phyloP scores from a whole-genome alignment of 2,329 filamentous ascomycete genomes.

The Ophiostoma perfectum region DNA sequence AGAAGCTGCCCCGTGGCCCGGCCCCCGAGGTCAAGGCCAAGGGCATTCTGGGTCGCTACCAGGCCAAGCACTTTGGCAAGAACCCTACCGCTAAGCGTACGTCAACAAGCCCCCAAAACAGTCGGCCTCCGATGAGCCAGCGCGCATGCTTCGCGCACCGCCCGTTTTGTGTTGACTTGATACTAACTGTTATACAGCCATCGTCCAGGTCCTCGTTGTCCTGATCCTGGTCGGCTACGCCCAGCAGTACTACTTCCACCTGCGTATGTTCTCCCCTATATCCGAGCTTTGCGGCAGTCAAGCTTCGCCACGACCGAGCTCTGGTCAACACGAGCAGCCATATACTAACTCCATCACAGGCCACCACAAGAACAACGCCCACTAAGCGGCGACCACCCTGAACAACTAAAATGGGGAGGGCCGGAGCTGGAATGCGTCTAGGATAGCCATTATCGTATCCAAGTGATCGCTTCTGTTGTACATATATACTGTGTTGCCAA shows the following conservation, averaged over 20 bases:
- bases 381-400: constrained; percentile 53
- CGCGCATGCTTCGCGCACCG: too few relatives aligned
- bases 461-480: constrained; percentile 29
- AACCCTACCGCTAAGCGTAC: constrained; percentile 83
- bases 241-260: constrained; percentile 99
- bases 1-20: constrained; percentile 89
- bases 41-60: constrained; percentile 83
- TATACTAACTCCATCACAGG: constrained; percentile 49
- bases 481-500: constrained; percentile 39
- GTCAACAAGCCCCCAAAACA: constrained; percentile 36
- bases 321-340: background rate
- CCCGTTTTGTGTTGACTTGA: background rate
- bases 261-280: constrained; percentile 62
- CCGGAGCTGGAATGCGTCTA: constrained; percentile 16
- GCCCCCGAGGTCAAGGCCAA: constrained; percentile 77
- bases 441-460: constrained; percentile 15
- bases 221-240: constrained; percentile 82
- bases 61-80: constrained; percentile 86
- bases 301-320: background rate
- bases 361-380: constrained; percentile 99
- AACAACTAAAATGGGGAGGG: constrained; percentile 11
- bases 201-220: constrained; percentile 77
- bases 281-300: background rate
- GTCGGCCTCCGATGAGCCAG: too few relatives aligned
- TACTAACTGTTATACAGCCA: constrained; percentile 51